phyloP scores from a whole-genome alignment of 148 eudicot genomes.

The Amaranthus cruentus region DNA sequence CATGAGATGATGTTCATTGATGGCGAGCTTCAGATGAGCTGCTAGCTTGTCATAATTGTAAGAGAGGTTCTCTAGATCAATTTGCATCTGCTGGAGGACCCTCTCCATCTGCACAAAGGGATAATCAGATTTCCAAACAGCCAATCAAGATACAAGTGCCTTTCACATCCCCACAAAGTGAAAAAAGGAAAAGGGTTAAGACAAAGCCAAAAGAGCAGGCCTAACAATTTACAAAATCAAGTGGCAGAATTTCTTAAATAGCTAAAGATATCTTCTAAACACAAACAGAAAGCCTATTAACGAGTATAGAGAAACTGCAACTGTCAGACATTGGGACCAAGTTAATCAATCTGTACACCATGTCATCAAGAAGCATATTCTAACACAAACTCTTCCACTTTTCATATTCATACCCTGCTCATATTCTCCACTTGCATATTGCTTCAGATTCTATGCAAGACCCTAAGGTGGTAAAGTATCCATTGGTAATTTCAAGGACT shows the following conservation, averaged over 20 bases:
- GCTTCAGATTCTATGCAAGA: no score
- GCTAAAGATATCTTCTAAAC: no score
- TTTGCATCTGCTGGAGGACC: slow-evolving; percentile 51
- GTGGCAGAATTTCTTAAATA: background rate
- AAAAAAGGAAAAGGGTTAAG: background rate
- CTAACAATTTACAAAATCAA: background rate
- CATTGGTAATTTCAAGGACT: no score
- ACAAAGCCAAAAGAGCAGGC: background rate
- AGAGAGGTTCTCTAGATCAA: slow-evolving; percentile 46
- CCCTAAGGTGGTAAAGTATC: no score
- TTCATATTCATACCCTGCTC: no score
- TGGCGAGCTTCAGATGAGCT: slow-evolving; percentile 36
- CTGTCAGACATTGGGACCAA: no score
- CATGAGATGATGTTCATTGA: slow-evolving; percentile 49
- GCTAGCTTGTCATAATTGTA: slow-evolving; percentile 56
- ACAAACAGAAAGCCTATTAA: no score
- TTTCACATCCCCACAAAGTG: background rate
- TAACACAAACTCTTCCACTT: no score
- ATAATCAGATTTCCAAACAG: slow-evolving; percentile 1
- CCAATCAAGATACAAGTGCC: background rate
- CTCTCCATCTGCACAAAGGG: slow-evolving; percentile 49
- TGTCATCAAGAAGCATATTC: no score
- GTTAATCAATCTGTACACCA: no score
- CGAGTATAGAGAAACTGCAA: no score
- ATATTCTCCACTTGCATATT: no score